Conservation (phyloP, 352 stramenopile species). For the Globisporangium takayamanum region DNA sequence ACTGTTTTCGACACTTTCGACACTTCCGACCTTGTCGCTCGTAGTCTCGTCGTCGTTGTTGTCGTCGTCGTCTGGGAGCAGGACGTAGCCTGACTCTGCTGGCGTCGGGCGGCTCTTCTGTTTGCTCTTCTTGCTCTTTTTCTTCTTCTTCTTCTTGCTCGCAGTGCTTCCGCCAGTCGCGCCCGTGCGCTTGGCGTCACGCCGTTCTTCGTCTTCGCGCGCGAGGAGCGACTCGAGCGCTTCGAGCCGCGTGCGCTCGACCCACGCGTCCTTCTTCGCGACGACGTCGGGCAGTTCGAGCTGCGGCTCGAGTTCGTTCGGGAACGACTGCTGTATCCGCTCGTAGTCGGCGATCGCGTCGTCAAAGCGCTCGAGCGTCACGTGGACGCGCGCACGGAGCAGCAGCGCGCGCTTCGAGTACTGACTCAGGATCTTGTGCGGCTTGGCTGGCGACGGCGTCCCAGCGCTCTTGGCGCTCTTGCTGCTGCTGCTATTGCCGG, state of each 20-base stretch:
- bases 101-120: constrained; percentile 46
- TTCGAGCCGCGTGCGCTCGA: constrained; percentile 37
- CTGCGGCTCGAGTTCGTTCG: constrained; percentile 79
- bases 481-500: not conserved
- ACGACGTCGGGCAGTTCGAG: constrained; percentile 55
- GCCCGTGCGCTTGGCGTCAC: constrained; percentile 5
- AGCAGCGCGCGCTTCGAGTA: constrained; percentile 46
- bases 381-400: constrained; percentile 39
- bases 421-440: constrained; percentile 47
- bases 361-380: constrained; percentile 46
- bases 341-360: constrained; percentile 54
- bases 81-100: constrained; percentile 23
- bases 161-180: not conserved
- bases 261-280: constrained; percentile 29
- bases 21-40: not conserved
- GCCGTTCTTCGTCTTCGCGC: constrained; percentile 24
- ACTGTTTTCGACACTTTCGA: not conserved
- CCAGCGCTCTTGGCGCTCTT: not conserved
- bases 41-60: constrained; percentile 21
- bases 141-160: constrained; percentile 30
- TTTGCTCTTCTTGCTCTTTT: constrained; percentile 73
- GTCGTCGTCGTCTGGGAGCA: constrained; percentile 44
- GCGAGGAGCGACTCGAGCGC: constrained; percentile 41
- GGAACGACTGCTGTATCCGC: constrained; percentile 44
- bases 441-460: constrained; percentile 4